These are phyloP conservation scores for Monilinia polystroma DNA, from an alignment of 2,329 filamentous ascomycete genomes.

Conservation along the genomic window DNA sequence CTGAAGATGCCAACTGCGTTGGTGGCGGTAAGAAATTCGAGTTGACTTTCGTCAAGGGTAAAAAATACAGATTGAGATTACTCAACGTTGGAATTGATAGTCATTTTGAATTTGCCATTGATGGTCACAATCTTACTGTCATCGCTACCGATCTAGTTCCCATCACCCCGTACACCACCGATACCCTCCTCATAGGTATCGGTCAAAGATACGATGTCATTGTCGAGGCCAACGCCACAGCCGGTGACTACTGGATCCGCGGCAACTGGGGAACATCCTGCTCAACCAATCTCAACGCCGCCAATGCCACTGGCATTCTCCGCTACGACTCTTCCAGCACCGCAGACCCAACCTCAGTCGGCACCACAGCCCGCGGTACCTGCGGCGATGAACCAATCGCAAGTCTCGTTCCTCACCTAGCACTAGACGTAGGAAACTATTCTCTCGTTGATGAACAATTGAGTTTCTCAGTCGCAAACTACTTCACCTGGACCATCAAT, in stretches of 20 bases:
- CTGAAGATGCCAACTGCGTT: slow-evolving; percentile 32
- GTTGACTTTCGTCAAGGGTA: slow-evolving; percentile 39
- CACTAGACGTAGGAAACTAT: slow-evolving; percentile 32
- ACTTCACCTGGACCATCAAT: slow-evolving; percentile 53
- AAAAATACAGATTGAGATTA: slow-evolving; percentile 46
- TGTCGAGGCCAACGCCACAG: slow-evolving; percentile 54
- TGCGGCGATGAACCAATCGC: slow-evolving; percentile 39
- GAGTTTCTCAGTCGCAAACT: slow-evolving; percentile 30
- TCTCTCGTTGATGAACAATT: slow-evolving; percentile 26
- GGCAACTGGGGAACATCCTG: slow-evolving; percentile 52
- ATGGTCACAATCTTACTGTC: slow-evolving; percentile 57
- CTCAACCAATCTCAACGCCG: slow-evolving; percentile 55
- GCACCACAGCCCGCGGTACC: slow-evolving; percentile 27
- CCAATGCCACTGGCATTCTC: slow-evolving; percentile 44
- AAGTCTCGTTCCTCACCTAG: slow-evolving; percentile 36
- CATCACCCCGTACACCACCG: slow-evolving; percentile 53
- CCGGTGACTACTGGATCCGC: slow-evolving; percentile 57
- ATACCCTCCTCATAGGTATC: slow-evolving; percentile 55
- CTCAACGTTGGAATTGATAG: slow-evolving; percentile 49
- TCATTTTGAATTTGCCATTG: slow-evolving; percentile 51
- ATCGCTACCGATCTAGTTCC: slow-evolving; percentile 60
- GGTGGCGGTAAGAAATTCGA: slow-evolving; percentile 39
- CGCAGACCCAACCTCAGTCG: slow-evolving; percentile 37
- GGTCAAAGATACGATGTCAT: slow-evolving; percentile 50
- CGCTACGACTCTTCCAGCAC: slow-evolving; percentile 44